These are phyloP conservation scores for Aspergillus sp. DNA, from an alignment of 2,329 filamentous ascomycete genomes.

Conservation along the genomic window DNA sequence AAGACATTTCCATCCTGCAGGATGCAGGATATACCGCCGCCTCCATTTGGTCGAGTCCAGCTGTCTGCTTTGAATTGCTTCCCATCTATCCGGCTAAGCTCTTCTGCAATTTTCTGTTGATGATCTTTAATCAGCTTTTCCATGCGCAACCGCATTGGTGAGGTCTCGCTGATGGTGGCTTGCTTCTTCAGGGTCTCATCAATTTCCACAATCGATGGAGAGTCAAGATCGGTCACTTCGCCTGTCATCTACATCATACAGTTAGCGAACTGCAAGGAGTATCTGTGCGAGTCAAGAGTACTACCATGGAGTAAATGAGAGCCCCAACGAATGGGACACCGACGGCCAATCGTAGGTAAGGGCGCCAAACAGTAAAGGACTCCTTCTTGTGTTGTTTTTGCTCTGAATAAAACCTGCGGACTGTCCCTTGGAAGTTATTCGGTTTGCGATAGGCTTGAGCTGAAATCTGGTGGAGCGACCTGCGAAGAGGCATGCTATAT, in stretches of 20 bases:
- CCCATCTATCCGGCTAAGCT: conserved; percentile 81
- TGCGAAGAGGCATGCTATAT: conserved; percentile 33
- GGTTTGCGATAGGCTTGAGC: conserved; percentile 23
- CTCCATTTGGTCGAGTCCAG: conserved; percentile 84
- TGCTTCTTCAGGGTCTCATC: conserved; percentile 81
- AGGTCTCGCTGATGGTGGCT: conserved; percentile 69
- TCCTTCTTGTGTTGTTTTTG: conserved; percentile 16
- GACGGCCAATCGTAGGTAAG: conserved; percentile 50
- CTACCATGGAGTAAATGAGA: conserved; percentile 54
- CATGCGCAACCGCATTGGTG: conserved; percentile 97
- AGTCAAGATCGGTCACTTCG: conserved; percentile 39
- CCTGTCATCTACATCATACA: conserved; percentile 32
- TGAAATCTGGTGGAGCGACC: conserved; percentile 30
- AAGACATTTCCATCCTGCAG: conserved; percentile 96
- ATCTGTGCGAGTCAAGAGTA: neutral
- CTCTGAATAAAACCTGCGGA: conserved; percentile 4
- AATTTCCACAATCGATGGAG: conserved; percentile 74
- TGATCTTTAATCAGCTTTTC: conserved; percentile 93
- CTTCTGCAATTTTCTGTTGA: conserved; percentile 81
- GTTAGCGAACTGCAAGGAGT: conserved; percentile 6
- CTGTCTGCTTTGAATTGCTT: conserved; percentile 78
- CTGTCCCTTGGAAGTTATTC: conserved; percentile 18
- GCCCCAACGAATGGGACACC: conserved; percentile 51
- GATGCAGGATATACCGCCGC: conserved; percentile 91
- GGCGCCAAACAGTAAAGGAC: conserved; percentile 42